These are phyloP conservation scores for Prosopis cineraria DNA, from an alignment of 306 rosid genomes.

Conservation along the genomic window DNA sequence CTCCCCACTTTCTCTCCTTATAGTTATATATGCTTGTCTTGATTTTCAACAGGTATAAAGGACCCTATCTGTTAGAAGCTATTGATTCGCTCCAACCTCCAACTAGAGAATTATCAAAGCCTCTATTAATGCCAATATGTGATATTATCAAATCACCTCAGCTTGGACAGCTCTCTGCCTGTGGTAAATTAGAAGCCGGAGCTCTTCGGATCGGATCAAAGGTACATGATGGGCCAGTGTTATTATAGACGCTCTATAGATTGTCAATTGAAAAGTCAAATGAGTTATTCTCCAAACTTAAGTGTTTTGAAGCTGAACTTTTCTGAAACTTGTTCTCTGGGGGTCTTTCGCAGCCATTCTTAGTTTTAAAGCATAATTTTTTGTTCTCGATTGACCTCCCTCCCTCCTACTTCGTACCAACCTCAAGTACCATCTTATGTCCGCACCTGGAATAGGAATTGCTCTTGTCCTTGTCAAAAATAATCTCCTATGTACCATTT, in stretches of 20 bases:
- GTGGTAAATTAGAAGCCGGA: slow-evolving; percentile 96
- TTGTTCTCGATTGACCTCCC: neutral
- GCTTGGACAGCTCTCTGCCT: slow-evolving; percentile 75
- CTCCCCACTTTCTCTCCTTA: neutral
- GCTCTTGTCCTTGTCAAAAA: neutral
- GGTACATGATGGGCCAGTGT: slow-evolving; percentile 51
- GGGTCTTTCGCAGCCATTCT: neutral
- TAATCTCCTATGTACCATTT: neutral
- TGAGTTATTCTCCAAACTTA: slow-evolving; percentile 21
- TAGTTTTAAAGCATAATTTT: neutral
- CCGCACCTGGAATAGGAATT: neutral
- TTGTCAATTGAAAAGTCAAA: slow-evolving; percentile 26
- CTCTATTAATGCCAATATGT: slow-evolving; percentile 90
- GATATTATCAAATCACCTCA: slow-evolving; percentile 68
- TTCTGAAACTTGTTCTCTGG: slow-evolving; percentile 20
- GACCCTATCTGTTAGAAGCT: slow-evolving; percentile 83
- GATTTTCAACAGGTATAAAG: slow-evolving; percentile 68
- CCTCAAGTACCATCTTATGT: neutral
- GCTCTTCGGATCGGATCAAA: slow-evolving; percentile 84
- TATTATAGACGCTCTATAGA: slow-evolving; percentile 4
- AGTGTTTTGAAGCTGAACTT: slow-evolving; percentile 1
- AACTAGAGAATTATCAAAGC: slow-evolving; percentile 82
- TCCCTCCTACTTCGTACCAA: neutral
- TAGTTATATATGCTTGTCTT: slow-evolving; percentile 29
- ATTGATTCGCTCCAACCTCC: slow-evolving; percentile 89